These are phyloP conservation scores for Lachnellula subtilissima DNA, from an alignment of 2,329 filamentous ascomycete species.

Conservation along the genomic window DNA sequence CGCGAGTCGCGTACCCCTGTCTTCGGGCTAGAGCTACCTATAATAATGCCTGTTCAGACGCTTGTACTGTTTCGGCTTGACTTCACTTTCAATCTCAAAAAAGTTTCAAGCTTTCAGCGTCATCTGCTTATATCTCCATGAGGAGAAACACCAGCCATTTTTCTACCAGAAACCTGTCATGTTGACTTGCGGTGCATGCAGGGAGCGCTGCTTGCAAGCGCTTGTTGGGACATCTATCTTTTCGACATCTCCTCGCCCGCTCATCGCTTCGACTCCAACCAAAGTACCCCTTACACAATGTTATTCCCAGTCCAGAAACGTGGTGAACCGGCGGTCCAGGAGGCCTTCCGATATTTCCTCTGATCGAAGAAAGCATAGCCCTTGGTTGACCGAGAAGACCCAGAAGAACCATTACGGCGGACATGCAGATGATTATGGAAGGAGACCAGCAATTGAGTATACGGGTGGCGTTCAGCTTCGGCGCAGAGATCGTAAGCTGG, in stretches of 20 bases:
- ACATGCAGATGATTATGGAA: neutral
- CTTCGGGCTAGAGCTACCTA: neutral
- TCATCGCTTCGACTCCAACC: neutral
- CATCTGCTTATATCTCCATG: neutral
- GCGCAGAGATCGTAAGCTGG: constrained; percentile 3
- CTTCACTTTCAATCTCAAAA: neutral
- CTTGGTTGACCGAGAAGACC: neutral
- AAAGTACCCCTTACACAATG: constrained; percentile 6
- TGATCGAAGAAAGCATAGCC: neutral
- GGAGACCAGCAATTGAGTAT: neutral
- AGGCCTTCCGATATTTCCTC: neutral
- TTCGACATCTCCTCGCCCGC: constrained; percentile 1
- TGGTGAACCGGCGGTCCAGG: neutral
- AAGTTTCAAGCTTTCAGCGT: neutral
- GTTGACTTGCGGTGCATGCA: constrained; percentile 28
- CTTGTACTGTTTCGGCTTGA: neutral
- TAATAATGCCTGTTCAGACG: constrained; percentile 2
- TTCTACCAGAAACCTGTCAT: constrained; percentile 12
- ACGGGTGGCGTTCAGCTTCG: neutral
- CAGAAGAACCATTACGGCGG: neutral
- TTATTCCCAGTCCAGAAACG: constrained; percentile 1
- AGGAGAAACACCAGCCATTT: neutral
- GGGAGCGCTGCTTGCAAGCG: constrained; percentile 25
- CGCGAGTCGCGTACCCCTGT: constrained; percentile 18
- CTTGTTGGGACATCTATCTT: constrained; percentile 22